A percentile compares a stretch with the other conserved stretches of the same genome.
phyloP scores from a whole-genome alignment of 306 rosid genomes.

The Lagenaria siceraria region DNA sequence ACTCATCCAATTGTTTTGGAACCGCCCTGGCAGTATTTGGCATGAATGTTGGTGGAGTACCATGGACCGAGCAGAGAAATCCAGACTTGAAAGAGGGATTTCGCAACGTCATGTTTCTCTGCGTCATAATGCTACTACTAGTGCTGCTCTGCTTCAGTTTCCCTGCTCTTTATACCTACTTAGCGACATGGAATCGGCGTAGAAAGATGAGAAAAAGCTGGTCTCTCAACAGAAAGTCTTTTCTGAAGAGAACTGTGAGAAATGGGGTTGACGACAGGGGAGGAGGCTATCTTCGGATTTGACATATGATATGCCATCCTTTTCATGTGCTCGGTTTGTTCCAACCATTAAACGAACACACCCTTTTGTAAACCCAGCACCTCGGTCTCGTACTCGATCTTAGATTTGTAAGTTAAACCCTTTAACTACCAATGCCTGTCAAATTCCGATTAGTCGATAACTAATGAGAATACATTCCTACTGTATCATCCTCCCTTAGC shows the following conservation, averaged over 20 bases:
- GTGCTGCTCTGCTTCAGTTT: constrained; percentile 76
- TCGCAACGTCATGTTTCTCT: constrained; percentile 72
- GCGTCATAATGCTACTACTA: constrained; percentile 37
- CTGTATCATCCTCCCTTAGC: neutral
- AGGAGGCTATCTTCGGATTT: constrained; percentile 83
- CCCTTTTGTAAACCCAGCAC: neutral
- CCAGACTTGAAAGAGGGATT: constrained; percentile 57
- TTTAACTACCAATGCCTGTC: neutral
- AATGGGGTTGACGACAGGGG: constrained; percentile 33
- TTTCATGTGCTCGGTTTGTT: neutral
- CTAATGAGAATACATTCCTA: neutral
- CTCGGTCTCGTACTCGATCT: neutral
- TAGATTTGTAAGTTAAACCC: neutral
- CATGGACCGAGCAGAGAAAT: constrained; percentile 70
- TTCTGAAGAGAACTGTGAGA: constrained; percentile 39
- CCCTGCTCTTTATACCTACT: constrained; percentile 44
- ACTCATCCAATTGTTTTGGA: neutral
- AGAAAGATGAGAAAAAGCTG: constrained; percentile 40
- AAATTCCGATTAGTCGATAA: neutral
- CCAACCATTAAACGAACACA: neutral
- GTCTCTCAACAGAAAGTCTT: constrained; percentile 69
- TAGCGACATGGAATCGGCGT: constrained; percentile 43
- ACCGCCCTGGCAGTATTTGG: constrained; percentile 57
- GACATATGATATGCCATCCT: neutral
- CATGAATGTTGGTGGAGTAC: constrained; percentile 97